Evolutionary conservation across 345 rosid species (phyloP), one percentile per base, ranked within the genome.

Genomic region (Acer saccharum): DNA sequence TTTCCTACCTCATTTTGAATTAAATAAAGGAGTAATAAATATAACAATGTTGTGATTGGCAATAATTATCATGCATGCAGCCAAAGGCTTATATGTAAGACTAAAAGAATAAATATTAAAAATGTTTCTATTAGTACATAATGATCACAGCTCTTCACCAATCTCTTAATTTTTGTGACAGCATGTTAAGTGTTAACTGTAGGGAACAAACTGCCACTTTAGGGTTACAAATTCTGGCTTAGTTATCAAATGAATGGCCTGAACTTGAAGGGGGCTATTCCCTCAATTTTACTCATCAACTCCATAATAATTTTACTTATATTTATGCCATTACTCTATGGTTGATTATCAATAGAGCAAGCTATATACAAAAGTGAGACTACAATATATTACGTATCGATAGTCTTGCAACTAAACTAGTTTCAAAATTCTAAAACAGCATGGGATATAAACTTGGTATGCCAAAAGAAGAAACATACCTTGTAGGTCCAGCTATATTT

Each of bases 401-500:
- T 10, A 44, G 72, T 17, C 29, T 32, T 32, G 29, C 41, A 50
- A 27, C 1, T 29, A 55, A 71, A 54, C 25, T 54, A 54, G 13
- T 23, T 54, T 32, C 7, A 10, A 58, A 32, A 9, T 32, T 72
- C 32, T 58, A 32, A 60, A 73, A 46, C 68, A 73, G 39, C 20
- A 23, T 14, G 16, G 41, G 25, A 54, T 10, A 73, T 4, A 50
- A 18, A 16, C 43, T 6, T 27, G 68, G 63, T 10, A 35, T 52
- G 48, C n/a, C 18, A 29, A n/a, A 71, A 1, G 43, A 62, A 76
- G 67, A 32, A 44, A 77, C 68, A 71, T 81, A 94, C 99, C 99
- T 96, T 96, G 80, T 92, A 94, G 62, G 86, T 83, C 99, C 98
- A 96, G 72, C 67, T 83, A 76, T 76, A 78, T 52, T 81, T 63